Evolutionary conservation across 2,329 filamentous ascomycete genomes (phyloP).

Genomic region (Pyricularia pennisetigena): DNA sequence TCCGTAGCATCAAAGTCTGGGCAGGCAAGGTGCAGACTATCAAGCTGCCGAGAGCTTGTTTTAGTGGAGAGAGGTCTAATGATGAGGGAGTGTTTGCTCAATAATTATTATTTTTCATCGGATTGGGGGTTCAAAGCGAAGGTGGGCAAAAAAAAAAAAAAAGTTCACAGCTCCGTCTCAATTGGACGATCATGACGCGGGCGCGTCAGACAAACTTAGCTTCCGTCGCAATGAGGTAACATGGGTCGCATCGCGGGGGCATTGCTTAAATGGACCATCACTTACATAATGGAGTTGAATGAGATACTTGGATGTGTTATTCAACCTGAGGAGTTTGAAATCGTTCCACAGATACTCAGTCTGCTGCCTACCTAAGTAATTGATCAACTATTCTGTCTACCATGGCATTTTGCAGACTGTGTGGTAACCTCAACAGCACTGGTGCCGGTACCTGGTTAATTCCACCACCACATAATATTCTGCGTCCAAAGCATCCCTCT

Average conservation of each 20-base stretch:
- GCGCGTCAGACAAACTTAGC: background rate
- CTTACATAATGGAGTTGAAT: background rate
- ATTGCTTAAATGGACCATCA: background rate
- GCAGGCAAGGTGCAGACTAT: background rate
- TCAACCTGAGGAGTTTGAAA: too few species aligned
- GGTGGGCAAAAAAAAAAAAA: background rate
- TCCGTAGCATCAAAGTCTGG: background rate
- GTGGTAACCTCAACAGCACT: too few species aligned
- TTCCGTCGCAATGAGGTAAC: background rate
- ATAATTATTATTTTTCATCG: background rate
- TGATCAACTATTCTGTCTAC: too few species aligned
- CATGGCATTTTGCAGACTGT: too few species aligned
- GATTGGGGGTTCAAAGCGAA: background rate
- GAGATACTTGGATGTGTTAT: too few species aligned
- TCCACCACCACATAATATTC: too few species aligned
- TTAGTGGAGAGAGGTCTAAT: background rate
- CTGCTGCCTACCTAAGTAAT: too few species aligned
- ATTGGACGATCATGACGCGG: background rate
- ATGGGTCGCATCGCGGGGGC: constrained; percentile 2
- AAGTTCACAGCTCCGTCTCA: background rate
- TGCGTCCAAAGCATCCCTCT: too few species aligned
- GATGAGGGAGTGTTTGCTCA: background rate
- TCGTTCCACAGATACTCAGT: too few species aligned
- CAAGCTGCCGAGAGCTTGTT: background rate
- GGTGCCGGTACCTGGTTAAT: too few species aligned